phyloP scores from a whole-genome alignment of 2,329 filamentous ascomycete genomes.

The Fusarium marasasianum region DNA sequence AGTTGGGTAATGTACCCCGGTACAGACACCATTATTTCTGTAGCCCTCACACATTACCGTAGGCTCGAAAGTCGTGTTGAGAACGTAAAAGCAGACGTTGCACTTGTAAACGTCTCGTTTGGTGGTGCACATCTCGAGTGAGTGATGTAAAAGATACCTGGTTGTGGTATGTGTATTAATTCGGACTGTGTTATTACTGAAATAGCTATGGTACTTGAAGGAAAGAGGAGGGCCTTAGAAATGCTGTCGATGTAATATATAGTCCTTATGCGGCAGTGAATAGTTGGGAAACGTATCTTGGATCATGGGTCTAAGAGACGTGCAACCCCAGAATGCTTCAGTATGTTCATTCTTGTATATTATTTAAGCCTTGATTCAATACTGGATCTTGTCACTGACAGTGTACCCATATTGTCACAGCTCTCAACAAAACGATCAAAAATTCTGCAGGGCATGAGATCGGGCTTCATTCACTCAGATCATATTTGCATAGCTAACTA shows the following conservation, averaged over 20 bases:
- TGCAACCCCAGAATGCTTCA: no score
- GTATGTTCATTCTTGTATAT: accelerated
- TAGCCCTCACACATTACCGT: not conserved
- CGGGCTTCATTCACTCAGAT: not conserved
- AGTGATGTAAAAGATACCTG: no score
- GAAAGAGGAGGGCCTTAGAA: accelerated
- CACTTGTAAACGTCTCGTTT: not conserved
- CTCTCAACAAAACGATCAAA: not conserved
- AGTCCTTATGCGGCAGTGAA: not conserved
- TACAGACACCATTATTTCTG: not conserved
- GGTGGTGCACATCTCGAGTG: not conserved
- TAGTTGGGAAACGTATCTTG: accelerated
- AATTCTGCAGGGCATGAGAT: accelerated
- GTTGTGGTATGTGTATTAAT: not conserved
- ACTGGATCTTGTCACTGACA: not conserved
- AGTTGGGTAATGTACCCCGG: not conserved
- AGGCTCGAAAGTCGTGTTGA: not conserved
- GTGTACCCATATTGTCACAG: accelerated
- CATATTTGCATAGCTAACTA: not conserved
- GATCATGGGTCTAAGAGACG: not conserved
- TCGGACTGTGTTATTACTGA: accelerated
- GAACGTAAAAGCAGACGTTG: not conserved
- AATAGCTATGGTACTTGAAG: accelerated
- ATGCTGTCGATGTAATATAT: not conserved
- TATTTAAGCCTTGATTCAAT: not conserved